Percentiles rank a stretch among this genome's conserved stretches.
Evolutionary conservation across 352 stramenopile genomes (phyloP).

Genomic region (Phytophthora crassamura): DNA sequence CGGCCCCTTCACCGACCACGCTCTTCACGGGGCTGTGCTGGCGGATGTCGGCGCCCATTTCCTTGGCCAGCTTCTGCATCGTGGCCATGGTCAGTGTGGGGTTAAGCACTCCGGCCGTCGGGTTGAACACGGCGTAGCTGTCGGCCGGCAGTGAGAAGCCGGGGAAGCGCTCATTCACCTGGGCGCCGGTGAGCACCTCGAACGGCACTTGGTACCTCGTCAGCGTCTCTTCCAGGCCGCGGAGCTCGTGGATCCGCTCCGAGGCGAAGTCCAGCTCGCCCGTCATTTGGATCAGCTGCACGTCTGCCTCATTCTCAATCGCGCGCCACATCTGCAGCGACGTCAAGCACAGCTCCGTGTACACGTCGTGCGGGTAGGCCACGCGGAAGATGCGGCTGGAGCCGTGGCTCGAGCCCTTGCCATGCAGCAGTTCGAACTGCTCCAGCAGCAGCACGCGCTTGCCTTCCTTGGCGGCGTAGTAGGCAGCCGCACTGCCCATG

Average conservation of each 20-base stretch:
- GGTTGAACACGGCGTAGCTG: slow-evolving; percentile 57
- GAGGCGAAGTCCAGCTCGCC: slow-evolving; percentile 64
- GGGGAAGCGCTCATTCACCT: slow-evolving; percentile 62
- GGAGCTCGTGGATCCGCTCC: slow-evolving; percentile 35
- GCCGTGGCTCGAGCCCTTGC: slow-evolving; percentile 77
- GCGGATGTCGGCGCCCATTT: slow-evolving; percentile 47
- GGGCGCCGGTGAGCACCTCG: slow-evolving; percentile 47
- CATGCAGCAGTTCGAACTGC: slow-evolving; percentile 71
- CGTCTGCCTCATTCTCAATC: slow-evolving; percentile 46
- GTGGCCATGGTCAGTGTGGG: slow-evolving; percentile 58
- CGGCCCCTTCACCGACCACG: slow-evolving; percentile 30
- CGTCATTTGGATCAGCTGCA: slow-evolving; percentile 64
- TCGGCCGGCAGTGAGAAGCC: slow-evolving; percentile 50
- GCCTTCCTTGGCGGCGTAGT: slow-evolving; percentile 49
- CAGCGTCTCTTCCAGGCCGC: slow-evolving; percentile 39
- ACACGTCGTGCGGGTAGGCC: slow-evolving; percentile 73
- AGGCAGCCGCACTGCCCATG: slow-evolving; percentile 76
- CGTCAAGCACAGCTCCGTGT: slow-evolving; percentile 73
- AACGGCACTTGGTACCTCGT: slow-evolving; percentile 42
- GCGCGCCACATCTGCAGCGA: slow-evolving; percentile 67
- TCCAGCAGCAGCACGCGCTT: slow-evolving; percentile 75
- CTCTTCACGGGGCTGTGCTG: slow-evolving; percentile 39
- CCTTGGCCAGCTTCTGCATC: slow-evolving; percentile 49
- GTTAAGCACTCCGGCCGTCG: slow-evolving; percentile 60
- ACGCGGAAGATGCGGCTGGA: slow-evolving; percentile 83